These are phyloP conservation scores for Phanerochaete sordida DNA, from an alignment of 768 basidiomycete genomes.

Conservation along the genomic window DNA sequence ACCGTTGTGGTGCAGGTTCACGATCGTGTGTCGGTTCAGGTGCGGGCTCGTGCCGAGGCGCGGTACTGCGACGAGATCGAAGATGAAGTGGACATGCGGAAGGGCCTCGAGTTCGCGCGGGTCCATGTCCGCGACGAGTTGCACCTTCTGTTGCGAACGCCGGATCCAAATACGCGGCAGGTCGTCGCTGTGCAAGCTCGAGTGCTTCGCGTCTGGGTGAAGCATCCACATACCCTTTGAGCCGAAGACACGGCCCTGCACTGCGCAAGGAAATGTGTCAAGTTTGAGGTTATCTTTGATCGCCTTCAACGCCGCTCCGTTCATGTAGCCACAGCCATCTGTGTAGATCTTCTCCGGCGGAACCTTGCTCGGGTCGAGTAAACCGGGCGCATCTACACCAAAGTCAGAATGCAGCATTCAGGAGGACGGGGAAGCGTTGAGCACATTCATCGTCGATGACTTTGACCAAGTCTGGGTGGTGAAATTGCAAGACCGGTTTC, in stretches of 20 bases:
- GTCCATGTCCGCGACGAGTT: conserved; percentile 3
- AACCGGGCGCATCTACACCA: conserved; percentile 30
- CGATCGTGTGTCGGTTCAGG: conserved; percentile 53
- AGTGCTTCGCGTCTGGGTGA: conserved; percentile 26
- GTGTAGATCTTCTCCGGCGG: conserved; percentile 49
- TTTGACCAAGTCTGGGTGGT: conserved; percentile 48
- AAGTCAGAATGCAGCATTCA: neutral
- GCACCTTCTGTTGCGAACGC: conserved; percentile 28
- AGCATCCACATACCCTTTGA: conserved; percentile 34
- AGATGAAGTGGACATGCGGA: conserved; percentile 46
- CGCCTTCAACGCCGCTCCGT: conserved; percentile 25
- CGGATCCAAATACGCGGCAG: conserved; percentile 34
- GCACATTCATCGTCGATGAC: conserved; percentile 52
- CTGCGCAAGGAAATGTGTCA: conserved; percentile 21
- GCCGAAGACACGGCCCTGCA: conserved; percentile 32
- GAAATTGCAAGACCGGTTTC: conserved; percentile 44
- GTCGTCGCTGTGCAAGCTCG: neutral
- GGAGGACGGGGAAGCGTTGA: conserved; percentile 11
- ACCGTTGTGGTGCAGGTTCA: conserved; percentile 61
- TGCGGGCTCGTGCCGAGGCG: conserved; percentile 36
- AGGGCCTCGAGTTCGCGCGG: neutral
- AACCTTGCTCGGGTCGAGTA: conserved; percentile 29
- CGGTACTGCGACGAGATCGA: conserved; percentile 50
- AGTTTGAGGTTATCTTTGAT: conserved; percentile 21
- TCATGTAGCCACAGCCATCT: conserved; percentile 37